Evolutionary conservation across 2,329 filamentous ascomycete species (phyloP), one percentile per base, ranked within the genome.

Genomic region (Paecilomyces dactylethromorphus): DNA sequence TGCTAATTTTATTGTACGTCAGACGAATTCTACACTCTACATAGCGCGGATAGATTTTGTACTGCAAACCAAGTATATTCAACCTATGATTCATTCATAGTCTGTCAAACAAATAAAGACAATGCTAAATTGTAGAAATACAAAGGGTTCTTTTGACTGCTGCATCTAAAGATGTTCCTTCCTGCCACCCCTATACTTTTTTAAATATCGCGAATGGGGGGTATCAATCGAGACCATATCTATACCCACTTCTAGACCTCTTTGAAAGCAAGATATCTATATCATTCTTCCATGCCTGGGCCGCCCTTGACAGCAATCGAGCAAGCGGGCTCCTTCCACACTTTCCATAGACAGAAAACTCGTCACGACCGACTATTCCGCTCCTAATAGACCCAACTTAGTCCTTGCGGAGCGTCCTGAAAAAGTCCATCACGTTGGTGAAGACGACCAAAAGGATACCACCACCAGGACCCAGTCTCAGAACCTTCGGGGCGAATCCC

Each of bases 401-500:
- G 56, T 79, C 78, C 11, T 71, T 79, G 60, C 83, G 80, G 75
- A 86, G 84, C 68, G 84, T 86, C 68, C 91, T 85, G 87, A 97
- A 96, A 75, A 95, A 96, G 74, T 97, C 92, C 75, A 79, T 81
- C 24, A 81, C 75, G 39, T 72, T 72, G 15, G 78, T 81, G 67
- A 79, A 81, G 5, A 81, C 78, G 33, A 81, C 78, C 45, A 81
- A 68, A 58, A 81, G 66, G 56, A 81, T 87, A 79, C 85, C 85
- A 71, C 85, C 85, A 67, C 85, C 88, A 29, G 89, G 89, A 61
- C 88, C 86, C 64, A 89, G 74, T 78, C 90, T 81, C 63, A 96
- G 81, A 35, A 97, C 94, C 85, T 99, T 99, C 66, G 94, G 94
- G 63, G 94, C 71, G 83, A 99, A 99, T 15, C 94, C 94, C 84